Conservation (phyloP, 768 basidiomycete species). For the Phlebiopsis flavidoalba region DNA sequence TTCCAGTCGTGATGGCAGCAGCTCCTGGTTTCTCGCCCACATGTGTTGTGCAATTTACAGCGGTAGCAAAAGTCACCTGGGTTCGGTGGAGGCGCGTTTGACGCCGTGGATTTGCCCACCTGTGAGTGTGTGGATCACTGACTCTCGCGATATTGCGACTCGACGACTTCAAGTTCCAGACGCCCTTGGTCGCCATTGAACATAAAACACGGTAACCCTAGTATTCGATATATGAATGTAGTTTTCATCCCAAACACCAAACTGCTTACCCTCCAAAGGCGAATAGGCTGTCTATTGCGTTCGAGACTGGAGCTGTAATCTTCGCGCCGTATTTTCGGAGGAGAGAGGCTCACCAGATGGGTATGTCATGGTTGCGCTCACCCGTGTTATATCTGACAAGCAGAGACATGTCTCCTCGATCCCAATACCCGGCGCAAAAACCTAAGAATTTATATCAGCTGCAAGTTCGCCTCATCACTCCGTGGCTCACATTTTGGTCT, state of each 20-base stretch:
- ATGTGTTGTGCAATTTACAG: conserved; percentile 40
- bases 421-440: conserved; percentile 35
- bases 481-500: conserved; percentile 38
- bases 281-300: conserved; percentile 31
- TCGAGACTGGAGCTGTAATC: conserved; percentile 13
- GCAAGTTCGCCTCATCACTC: background rate
- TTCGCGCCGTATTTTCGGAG: no score
- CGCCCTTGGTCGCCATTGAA: conserved; percentile 49
- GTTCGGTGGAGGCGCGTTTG: conserved; percentile 33
- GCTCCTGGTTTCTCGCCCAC: conserved; percentile 37
- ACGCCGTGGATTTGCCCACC: conserved; percentile 35
- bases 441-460: conserved; percentile 18
- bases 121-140: conserved; percentile 22
- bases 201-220: conserved; percentile 45
- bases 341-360: conserved; percentile 34
- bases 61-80: conserved; percentile 38
- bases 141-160: conserved; percentile 34
- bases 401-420: conserved; percentile 52
- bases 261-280: conserved; percentile 31
- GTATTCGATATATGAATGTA: background rate
- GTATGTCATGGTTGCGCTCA: conserved; percentile 47
- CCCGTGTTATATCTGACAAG: conserved; percentile 43
- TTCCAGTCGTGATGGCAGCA: conserved; percentile 35
- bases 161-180: conserved; percentile 47
- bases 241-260: background rate